A percentile compares a stretch with the other conserved stretches of the same genome.
These are phyloP conservation scores for Diversispora eburnea DNA, from an alignment of 192 early-diverging fungal species.

Conservation along the genomic window DNA sequence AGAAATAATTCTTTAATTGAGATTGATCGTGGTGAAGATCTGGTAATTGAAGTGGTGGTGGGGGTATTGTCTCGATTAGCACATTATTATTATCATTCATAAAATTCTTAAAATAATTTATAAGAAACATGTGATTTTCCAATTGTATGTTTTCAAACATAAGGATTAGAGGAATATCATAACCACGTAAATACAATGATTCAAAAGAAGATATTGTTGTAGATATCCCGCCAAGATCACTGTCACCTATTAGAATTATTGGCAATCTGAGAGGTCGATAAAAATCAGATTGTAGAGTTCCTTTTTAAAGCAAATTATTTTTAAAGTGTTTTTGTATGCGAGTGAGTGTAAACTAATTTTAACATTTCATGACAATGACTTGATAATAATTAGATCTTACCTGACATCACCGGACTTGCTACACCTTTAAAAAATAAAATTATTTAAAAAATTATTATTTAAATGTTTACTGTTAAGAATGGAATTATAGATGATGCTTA, in stretches of 20 bases:
- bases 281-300: conserved; percentile 65
- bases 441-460: background rate
- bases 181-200: conserved; percentile 63
- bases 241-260: conserved; percentile 72
- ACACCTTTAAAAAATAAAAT: conserved; percentile 44
- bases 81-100: conserved; percentile 24
- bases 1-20: conserved; percentile 60
- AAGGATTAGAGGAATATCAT: conserved; percentile 63
- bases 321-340: background rate
- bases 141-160: conserved; percentile 60
- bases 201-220: conserved; percentile 77
- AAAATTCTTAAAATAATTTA: conserved; percentile 33
- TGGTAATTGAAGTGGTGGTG: conserved; percentile 42
- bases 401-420: conserved; percentile 69
- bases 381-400: conserved; percentile 27
- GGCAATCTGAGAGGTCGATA: conserved; percentile 67
- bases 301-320: conserved; percentile 23
- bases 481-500: conserved; percentile 15
- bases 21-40: conserved; percentile 46
- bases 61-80: conserved; percentile 39
- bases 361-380: background rate
- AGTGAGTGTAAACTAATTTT: background rate
- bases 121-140: conserved; percentile 55
- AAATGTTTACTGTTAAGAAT: background rate
- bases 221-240: conserved; percentile 77